Base-by-base conservation (phyloP, 1,284 basidiomycete genomes). In the Apiotrichum domesticum region DNA sequence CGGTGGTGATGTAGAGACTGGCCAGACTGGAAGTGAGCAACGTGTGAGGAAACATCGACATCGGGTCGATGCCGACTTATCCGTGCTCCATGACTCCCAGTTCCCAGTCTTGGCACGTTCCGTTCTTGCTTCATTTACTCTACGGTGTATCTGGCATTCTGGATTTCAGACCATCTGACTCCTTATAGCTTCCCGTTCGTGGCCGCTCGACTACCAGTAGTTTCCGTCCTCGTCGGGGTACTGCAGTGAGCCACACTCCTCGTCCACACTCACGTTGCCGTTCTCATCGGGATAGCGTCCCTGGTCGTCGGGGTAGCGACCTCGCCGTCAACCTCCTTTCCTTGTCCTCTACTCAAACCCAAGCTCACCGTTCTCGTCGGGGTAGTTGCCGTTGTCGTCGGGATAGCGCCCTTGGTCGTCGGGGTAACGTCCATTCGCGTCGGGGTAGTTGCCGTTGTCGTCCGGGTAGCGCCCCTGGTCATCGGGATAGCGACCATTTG, bases 371-470 rank as follows among this genome's bases (percentile, higher is more conserved):
- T 46, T 46, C 15, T 39, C 35, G n/a, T 39, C 46, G 4, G 46
- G 46, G 35, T 48, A 48, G 15, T 14, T 32, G 46, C 46, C 49
- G 15, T 52, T 44, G 33, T 51, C 33, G 11, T 51, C 50, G 50
- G 51, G 51, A 42, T 53, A 46, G 21, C n/a, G 44, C 35, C 45
- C 45, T 6, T 46, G 13, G 35, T 39, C 35, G 35, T 39, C 46
- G 4, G 46, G 46, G 46, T 48, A 48, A 9, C 33, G 46, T 32
- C 46, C 49, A 13, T 52, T 44, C 32, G 43, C 33, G 11, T 51
- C 50, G 50, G 51, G 51, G 51, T 52, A 52, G 34, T 39, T 35
- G 21, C 52, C 52, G 13, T 37, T 40, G 35, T 46, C n/a, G 37
- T 46, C 45, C 2, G 52, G 44, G 32, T 53, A 46, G 21, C n/a